Percentiles rank a stretch among this genome's conserved stretches.
phyloP scores from a whole-genome alignment of 495 filamentous ascomycete species.

The Tuber aestivum region DNA sequence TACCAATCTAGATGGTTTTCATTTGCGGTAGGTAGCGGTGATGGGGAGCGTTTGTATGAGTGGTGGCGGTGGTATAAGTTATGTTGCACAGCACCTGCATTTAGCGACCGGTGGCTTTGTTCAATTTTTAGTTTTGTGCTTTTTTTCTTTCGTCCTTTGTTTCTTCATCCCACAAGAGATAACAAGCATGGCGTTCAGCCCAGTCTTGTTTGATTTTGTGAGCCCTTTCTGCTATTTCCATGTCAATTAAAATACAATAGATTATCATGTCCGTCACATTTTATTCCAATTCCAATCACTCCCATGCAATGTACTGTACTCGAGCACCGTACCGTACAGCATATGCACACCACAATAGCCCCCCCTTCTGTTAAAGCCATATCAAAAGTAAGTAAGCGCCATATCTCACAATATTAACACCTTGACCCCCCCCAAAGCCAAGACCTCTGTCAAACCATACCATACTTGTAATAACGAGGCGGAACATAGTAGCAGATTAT shows the following conservation, averaged over 20 bases:
- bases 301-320: too few relatives aligned
- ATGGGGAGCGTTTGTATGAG: background rate
- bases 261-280: background rate
- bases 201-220: background rate
- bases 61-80: background rate
- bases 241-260: background rate
- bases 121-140: background rate
- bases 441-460: background rate
- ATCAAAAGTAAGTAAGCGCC: background rate
- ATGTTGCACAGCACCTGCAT: background rate
- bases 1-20: slow-evolving; percentile 8
- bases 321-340: background rate
- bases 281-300: background rate
- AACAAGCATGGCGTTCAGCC: background rate
- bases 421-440: background rate
- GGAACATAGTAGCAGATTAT: too few relatives aligned
- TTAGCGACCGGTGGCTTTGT: background rate
- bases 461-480: too few relatives aligned
- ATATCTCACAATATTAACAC: background rate
- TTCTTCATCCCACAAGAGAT: background rate
- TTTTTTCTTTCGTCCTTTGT: background rate
- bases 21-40: background rate
- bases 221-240: background rate
- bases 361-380: background rate
- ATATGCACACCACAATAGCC: too few relatives aligned